These are phyloP conservation scores for Lentinus tigrinus DNA, from an alignment of 768 basidiomycete species.

Conservation along the genomic window DNA sequence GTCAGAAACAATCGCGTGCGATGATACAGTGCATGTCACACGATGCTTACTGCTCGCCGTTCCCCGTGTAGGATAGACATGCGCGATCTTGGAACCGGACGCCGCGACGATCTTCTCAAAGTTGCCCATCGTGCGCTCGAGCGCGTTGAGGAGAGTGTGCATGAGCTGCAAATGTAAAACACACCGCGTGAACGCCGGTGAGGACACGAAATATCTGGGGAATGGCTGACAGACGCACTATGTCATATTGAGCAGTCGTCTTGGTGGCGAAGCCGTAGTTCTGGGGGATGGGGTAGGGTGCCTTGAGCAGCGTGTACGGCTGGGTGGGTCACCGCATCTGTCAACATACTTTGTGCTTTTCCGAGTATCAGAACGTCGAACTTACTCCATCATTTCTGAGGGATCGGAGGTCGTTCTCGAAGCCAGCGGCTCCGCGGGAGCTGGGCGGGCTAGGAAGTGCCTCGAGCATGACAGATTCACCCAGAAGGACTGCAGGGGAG, in stretches of 20 bases:
- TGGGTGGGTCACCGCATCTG: not conserved
- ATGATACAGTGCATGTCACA: not conserved
- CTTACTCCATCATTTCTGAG: not conserved
- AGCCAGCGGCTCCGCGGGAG: not conserved
- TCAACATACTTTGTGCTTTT: too few relatives aligned
- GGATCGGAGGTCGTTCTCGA: not conserved
- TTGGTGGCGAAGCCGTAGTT: not conserved
- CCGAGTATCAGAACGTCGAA: too few relatives aligned
- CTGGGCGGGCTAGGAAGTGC: not conserved
- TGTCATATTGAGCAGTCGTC: not conserved
- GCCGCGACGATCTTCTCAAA: not conserved
- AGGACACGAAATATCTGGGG: too few relatives aligned
- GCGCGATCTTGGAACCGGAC: not conserved
- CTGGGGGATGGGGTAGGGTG: not conserved
- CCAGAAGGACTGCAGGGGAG: not conserved
- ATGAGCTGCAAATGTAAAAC: not conserved
- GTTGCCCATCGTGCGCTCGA: not conserved
- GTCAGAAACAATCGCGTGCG: too few relatives aligned
- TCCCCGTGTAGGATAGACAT: not conserved
- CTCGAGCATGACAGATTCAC: not conserved
- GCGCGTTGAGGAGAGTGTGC: not conserved
- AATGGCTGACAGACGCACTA: not conserved
- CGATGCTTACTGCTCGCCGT: not conserved
- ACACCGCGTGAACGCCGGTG: not conserved
- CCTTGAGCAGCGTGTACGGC: not conserved